These are phyloP conservation scores for Phytophthora aleatoria DNA, from an alignment of 352 stramenopile genomes.

Conservation along the genomic window DNA sequence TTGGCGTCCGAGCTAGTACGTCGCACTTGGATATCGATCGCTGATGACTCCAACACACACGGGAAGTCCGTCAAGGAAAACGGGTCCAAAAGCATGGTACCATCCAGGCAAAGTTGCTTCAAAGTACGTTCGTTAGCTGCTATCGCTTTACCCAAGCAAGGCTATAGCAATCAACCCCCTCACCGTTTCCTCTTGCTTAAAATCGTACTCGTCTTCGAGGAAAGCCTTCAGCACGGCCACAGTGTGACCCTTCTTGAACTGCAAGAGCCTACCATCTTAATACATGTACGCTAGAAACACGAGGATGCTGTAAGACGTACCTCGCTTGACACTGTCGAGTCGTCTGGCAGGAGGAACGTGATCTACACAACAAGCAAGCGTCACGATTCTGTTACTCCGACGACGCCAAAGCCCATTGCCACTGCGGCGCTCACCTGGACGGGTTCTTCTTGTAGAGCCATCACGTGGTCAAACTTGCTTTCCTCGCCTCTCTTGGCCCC, in stretches of 20 bases:
- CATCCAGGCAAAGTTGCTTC: conserved; percentile 52
- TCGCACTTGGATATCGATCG: conserved; percentile 53
- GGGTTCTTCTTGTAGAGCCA: conserved; percentile 59
- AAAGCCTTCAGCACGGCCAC: conserved; percentile 66
- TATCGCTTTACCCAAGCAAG: background rate
- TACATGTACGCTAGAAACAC: background rate
- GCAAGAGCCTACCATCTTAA: background rate
- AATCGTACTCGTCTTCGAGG: conserved; percentile 56
- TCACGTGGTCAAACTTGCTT: conserved; percentile 65
- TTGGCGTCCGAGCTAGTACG: conserved; percentile 17
- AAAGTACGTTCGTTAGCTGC: background rate
- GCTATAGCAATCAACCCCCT: background rate
- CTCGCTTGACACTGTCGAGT: conserved; percentile 51
- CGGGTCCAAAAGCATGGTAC: conserved; percentile 54
- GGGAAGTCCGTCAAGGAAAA: conserved; percentile 72
- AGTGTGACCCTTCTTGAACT: conserved; percentile 77
- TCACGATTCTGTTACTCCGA: background rate
- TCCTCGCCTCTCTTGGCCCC: conserved; percentile 27
- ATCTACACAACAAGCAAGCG: conserved; percentile 33
- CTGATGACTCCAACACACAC: conserved; percentile 33
- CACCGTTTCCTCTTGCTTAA: conserved; percentile 44
- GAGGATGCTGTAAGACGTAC: conserved; percentile 10
- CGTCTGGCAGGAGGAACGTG: conserved; percentile 60
- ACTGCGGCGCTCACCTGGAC: conserved; percentile 38
- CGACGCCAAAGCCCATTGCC: background rate